These are phyloP conservation scores for Xenoacremonium recifei DNA, from an alignment of 2,329 filamentous ascomycete genomes.

Conservation along the genomic window DNA sequence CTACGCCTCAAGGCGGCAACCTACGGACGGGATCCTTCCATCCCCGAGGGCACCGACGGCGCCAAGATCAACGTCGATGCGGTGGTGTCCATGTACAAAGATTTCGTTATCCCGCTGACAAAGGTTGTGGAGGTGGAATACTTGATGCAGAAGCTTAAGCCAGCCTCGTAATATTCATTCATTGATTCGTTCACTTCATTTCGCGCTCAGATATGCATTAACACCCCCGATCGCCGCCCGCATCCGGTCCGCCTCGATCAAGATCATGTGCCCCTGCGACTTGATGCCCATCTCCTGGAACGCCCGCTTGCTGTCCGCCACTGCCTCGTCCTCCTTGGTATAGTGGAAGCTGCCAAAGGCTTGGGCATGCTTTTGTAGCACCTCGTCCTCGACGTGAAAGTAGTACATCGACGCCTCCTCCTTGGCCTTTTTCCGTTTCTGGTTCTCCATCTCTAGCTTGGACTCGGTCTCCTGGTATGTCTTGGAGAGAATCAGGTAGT, in stretches of 20 bases:
- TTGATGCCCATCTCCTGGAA: conserved; percentile 93
- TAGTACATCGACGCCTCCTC: conserved; percentile 68
- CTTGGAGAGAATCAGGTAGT: conserved; percentile 90
- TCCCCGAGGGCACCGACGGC: conserved; percentile 51
- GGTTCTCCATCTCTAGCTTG: conserved; percentile 64
- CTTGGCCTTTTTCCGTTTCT: conserved; percentile 64
- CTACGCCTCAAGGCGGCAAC: conserved; percentile 86
- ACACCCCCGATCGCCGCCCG: conserved; percentile 73
- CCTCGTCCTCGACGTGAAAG: conserved; percentile 96
- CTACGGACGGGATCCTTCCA: conserved; percentile 86
- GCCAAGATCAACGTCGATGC: conserved; percentile 91
- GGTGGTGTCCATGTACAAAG: conserved; percentile 84
- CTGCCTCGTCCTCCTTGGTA: conserved; percentile 75
- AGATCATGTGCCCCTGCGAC: conserved; percentile 78
- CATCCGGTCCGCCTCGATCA: conserved; percentile 81
- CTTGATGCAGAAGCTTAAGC: conserved; percentile 83
- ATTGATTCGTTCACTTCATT: conserved; percentile 34
- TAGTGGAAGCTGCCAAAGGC: conserved; percentile 73
- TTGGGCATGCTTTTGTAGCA: conserved; percentile 72
- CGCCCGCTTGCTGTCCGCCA: conserved; percentile 86
- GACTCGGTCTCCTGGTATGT: conserved; percentile 89
- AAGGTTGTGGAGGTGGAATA: conserved; percentile 99
- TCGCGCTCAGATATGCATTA: conserved; percentile 65
- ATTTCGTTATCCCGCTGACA: conserved; percentile 95
- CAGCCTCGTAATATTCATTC: conserved; percentile 25